phyloP scores from a whole-genome alignment of 805 yeast genomes.

The Blastobotrys americana region DNA sequence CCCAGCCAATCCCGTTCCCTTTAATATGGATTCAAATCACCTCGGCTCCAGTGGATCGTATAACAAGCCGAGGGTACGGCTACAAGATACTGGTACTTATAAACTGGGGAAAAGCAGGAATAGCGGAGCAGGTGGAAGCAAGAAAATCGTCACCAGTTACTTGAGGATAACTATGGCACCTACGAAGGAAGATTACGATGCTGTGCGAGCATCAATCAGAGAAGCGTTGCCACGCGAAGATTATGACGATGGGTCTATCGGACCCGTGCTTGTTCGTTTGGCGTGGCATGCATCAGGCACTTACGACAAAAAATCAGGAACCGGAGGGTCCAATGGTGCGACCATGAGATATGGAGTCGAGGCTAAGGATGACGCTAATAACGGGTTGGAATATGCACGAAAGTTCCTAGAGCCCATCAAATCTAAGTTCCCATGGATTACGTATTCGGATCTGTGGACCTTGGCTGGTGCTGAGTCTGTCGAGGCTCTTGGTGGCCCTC shows the following conservation, averaged over 20 bases:
- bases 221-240: slow-evolving; percentile 38
- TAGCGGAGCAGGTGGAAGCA: neutral
- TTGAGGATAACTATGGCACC: slow-evolving; percentile 3
- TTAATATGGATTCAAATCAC: neutral
- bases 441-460: slow-evolving; percentile 66
- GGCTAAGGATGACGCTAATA: slow-evolving; percentile 40
- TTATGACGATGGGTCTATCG: slow-evolving; percentile 60
- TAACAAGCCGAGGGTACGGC: neutral
- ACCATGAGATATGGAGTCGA: slow-evolving; percentile 45
- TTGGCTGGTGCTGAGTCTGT: slow-evolving; percentile 60
- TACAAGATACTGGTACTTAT: neutral
- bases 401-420: slow-evolving; percentile 49
- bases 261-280: slow-evolving; percentile 70
- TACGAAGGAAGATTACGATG: slow-evolving; percentile 33
- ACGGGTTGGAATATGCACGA: slow-evolving; percentile 47
- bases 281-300: slow-evolving; percentile 89
- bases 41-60: neutral
- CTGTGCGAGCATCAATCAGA: slow-evolving; percentile 33
- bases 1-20: neutral
- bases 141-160: slow-evolving; percentile 1
- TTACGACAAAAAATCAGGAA: slow-evolving; percentile 47
- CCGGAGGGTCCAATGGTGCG: slow-evolving; percentile 50
- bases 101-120: neutral
- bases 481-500: slow-evolving; percentile 60
- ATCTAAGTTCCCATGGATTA: slow-evolving; percentile 50